Evolutionary conservation across 1,284 basidiomycete species (phyloP).

Genomic region (Trametes polyzona): DNA sequence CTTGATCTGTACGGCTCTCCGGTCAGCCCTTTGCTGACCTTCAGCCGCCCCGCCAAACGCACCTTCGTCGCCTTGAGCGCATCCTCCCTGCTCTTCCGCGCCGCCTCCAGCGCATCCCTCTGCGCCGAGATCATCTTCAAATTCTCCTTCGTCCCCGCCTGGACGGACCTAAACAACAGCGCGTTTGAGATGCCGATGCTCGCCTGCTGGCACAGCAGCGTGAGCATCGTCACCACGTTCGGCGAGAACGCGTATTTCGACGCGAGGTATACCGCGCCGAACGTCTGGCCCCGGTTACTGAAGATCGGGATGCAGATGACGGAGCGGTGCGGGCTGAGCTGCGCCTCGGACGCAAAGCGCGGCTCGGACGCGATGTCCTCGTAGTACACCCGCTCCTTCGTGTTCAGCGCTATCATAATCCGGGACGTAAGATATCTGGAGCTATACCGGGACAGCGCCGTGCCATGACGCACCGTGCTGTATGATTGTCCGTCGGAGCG

Average conservation of each 20-base stretch:
- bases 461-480: slow-evolving; percentile 50
- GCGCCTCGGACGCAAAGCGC: slow-evolving; percentile 67
- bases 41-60: background rate
- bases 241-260: slow-evolving; percentile 66
- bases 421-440: background rate
- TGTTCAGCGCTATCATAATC: slow-evolving; percentile 69
- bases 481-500: slow-evolving; percentile 65
- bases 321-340: slow-evolving; percentile 58
- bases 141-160: slow-evolving; percentile 70
- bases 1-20: slow-evolving; percentile 53
- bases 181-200: slow-evolving; percentile 75
- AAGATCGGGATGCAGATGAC: slow-evolving; percentile 72
- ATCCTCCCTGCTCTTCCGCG: slow-evolving; percentile 68
- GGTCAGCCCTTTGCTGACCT: background rate
- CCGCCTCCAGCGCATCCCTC: slow-evolving; percentile 65
- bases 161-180: slow-evolving; percentile 71
- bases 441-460: background rate
- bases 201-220: slow-evolving; percentile 71
- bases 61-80: slow-evolving; percentile 74
- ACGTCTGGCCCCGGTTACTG: slow-evolving; percentile 71
- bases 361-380: slow-evolving; percentile 65
- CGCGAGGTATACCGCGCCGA: slow-evolving; percentile 51
- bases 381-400: slow-evolving; percentile 61
- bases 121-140: slow-evolving; percentile 75
- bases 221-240: slow-evolving; percentile 63